These are phyloP conservation scores for Bidens hawaiensis DNA, from an alignment of 140 eudicot species.

Conservation along the genomic window DNA sequence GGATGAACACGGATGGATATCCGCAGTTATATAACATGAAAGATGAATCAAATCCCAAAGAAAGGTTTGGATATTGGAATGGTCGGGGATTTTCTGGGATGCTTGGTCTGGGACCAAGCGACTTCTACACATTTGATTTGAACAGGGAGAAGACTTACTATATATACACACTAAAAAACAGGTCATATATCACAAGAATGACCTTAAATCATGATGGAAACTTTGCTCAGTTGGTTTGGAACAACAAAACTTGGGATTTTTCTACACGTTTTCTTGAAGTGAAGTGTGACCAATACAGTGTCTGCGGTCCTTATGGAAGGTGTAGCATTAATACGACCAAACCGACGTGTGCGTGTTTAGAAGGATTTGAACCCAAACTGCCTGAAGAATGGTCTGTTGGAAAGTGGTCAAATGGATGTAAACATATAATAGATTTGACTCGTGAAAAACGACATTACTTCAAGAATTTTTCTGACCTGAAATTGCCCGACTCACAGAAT, in stretches of 20 bases:
- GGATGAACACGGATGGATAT: not conserved
- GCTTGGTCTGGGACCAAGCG: not conserved
- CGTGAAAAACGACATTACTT: not conserved
- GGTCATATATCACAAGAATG: not conserved
- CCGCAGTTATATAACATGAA: conserved; percentile 6
- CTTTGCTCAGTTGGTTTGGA: not conserved
- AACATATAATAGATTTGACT: not conserved
- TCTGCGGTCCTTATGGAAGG: conserved; percentile 20
- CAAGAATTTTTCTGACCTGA: not conserved
- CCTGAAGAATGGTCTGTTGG: conserved; percentile 1
- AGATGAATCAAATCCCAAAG: not conserved
- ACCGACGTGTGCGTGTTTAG: not conserved
- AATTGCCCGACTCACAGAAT: conserved; percentile 16
- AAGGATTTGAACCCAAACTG: conserved; percentile 20
- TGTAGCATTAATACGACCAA: not conserved
- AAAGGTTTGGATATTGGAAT: conserved; percentile 1
- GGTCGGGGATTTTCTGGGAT: not conserved
- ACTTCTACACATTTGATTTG: not conserved
- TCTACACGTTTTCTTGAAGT: too few relatives aligned
- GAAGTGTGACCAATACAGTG: not conserved
- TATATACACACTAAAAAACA: not conserved
- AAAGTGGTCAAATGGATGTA: conserved; percentile 11
- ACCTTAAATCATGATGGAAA: not conserved
- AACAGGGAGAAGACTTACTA: not conserved
- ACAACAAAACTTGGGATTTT: too few relatives aligned